Base-by-base conservation (phyloP, 2,329 filamentous ascomycete species). In the Alternaria sp. region DNA sequence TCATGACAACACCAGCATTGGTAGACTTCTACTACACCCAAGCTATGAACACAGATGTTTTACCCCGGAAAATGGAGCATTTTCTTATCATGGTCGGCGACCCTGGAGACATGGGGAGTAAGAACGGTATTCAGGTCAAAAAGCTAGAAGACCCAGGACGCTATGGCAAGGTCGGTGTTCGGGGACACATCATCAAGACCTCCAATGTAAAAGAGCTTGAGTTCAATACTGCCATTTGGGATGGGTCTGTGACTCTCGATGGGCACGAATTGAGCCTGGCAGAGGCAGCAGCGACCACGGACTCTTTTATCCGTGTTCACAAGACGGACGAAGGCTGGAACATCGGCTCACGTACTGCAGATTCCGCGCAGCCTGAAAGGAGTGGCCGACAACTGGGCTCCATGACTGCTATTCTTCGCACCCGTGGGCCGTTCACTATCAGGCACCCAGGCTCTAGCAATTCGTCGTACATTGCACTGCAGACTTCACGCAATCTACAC, bases 401-500 rank as follows among this genome's bases (percentile, higher is more conserved):
- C 19, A 80, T 88, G 71, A 84, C 86, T 62, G 83, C 86, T 13
- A 83, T 89, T 28, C 74, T 89, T 25, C 82, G 84, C 57, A 84
- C 83, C 1, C 69, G 73, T 19, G 83, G 83, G 10, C 68, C 73
- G 2, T 84, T 88, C 59, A 73, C 76, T 2, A 84, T 88, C 43
- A 70, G 76, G 57, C 76, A 74, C 52, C 59, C 68, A 57, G 78
- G 70, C 19, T 59, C 70, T 13, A 44, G 68, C n/a, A 63, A 77
- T 13, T 74, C 73, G 8, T 72, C 69, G 11, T 68, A 75, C 19
- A 68, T 84, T 45, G 86, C 86, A 1, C 69, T 87, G 5, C 86
- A 88, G 66, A 81, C 87, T 44, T 86, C 86, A 25, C 83, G 86
- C 30, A 88, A 88, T 67, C 77, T 89, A 4, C 81, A 85, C 63